Evolutionary conservation across 495 filamentous ascomycete genomes (phyloP), one percentile per base, ranked within the genome.

Genomic region (Penicillium turbatum): DNA sequence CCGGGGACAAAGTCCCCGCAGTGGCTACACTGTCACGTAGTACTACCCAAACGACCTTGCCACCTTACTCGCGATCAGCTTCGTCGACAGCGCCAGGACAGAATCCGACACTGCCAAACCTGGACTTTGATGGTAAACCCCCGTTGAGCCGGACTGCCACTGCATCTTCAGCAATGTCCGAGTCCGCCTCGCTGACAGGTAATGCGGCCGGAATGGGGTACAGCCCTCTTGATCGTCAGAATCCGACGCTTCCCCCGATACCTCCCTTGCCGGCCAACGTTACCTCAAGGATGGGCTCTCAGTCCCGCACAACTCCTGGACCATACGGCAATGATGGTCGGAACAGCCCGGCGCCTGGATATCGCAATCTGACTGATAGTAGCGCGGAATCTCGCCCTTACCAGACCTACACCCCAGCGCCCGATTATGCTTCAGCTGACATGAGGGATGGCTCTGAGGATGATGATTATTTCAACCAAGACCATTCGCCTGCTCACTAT

Each of bases 11-110:
- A 60, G 69, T 79, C 13, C 80, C 83, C 0, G 59, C 71, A 26
- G 81, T 85, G 74, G 78, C 82, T 27, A 76, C 76, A 41, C 61
- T 89, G 21, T 82, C 78, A 34, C 79, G 88, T 45, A 83, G 80
- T 44, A 83, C 87, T 10, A 89, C 87, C 0, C 79, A 82, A 64
- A 76, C 80, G 0, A 88, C 87, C 1, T 65, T 90, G 13, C 82
- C 87, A 0, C 62, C 78, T 12, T 64, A 64, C 30, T 55, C 58
- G 19, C 53, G 61, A 5, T 52, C 61, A 2, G 57, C 56, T 41
- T 64, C 61, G 3, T 31, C 48, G 26, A 27, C 44, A 31, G 13
- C 32, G 3, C 50, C 46, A 10, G 54, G 53, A 5, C 36, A 50
- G 6, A 54, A 58, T 26, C 61, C 64, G 0, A 65, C 61, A 13